A percentile compares a stretch with the other conserved stretches of the same genome.
phyloP scores from a whole-genome alignment of 2,329 filamentous ascomycete species.

The Escovopsis weberi region DNA sequence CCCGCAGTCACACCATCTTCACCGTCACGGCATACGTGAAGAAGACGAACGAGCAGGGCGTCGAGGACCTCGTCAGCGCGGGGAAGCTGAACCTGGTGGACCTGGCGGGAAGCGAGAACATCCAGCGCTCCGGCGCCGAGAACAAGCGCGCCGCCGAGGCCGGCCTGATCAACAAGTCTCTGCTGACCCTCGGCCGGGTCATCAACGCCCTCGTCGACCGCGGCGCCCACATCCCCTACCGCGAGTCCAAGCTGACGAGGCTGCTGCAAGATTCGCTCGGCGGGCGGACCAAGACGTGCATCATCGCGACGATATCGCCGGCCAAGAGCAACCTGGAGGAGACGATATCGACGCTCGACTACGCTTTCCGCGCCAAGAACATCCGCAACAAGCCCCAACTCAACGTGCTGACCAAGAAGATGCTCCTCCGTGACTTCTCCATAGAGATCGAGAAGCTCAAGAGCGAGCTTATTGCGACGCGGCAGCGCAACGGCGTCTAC shows the following conservation, averaged over 20 bases:
- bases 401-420: slow-evolving; percentile 91
- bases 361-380: slow-evolving; percentile 95
- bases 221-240: slow-evolving; percentile 72
- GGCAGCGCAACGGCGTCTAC: slow-evolving; percentile 91
- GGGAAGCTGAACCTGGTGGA: slow-evolving; percentile 96
- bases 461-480: slow-evolving; percentile 80
- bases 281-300: slow-evolving; percentile 93
- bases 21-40: slow-evolving; percentile 90
- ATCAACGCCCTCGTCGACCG: slow-evolving; percentile 95
- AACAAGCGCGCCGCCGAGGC: slow-evolving; percentile 96
- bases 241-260: slow-evolving; percentile 92
- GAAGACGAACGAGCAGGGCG: slow-evolving; percentile 62
- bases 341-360: slow-evolving; percentile 95
- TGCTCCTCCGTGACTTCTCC: slow-evolving; percentile 77
- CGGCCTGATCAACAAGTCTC: slow-evolving; percentile 93
- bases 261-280: slow-evolving; percentile 93
- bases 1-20: slow-evolving; percentile 92
- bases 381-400: slow-evolving; percentile 96
- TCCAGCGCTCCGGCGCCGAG: slow-evolving; percentile 89
- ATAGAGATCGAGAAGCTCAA: slow-evolving; percentile 89
- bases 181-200: slow-evolving; percentile 86
- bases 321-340: slow-evolving; percentile 93
- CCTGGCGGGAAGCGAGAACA: slow-evolving; percentile 93
- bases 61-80: slow-evolving; percentile 77
- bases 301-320: slow-evolving; percentile 91